Base-by-base conservation (phyloP, 2,329 filamentous ascomycete species). In the Fusarium verticillioides region DNA sequence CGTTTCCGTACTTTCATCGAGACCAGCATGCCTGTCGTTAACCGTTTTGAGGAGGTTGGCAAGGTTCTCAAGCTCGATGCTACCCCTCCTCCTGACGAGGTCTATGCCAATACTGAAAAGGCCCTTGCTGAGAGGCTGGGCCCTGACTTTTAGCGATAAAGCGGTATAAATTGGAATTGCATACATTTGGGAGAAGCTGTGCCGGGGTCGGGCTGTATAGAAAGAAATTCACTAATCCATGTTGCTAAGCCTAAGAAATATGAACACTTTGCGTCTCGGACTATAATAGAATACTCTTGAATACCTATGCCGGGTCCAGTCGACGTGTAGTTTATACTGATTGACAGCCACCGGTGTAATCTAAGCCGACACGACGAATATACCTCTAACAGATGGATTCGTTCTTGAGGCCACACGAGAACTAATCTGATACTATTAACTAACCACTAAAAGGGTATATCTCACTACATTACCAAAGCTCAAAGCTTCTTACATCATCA, bases 11-110 rank as follows among this genome's bases (percentile, higher is more conserved):
- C 93, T 8, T 99, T 98, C 81, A 86, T 97, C 78, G 95, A 98
- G 84, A 97, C 95, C 5, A 97, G 94, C 84, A 98, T 98, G 96
- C 96, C 96, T 32, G 96, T 98, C 52, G 94, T 99, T 61, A 89
- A 97, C 77, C 90, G 94, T 81, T 98, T 93, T 82, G 91, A 92
- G 79, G 86, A 87, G 78, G 87, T 95, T 84, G 91, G 89, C 77
- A 91, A 92, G 80, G 94, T 98, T 21, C 89, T 97, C 81, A 93
- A 91, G 85, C 88, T 98, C 49, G 87, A 92, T 77, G 94, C 95
- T 36, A 92, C 91, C 32, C 88, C 89, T 47, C 78, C 84, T 12
- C 91, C 94, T 5, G 91, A 94, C 34, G 87, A 81, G 34, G 90
- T 92, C 54, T 90, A 88, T 78, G 80, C 81, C 73, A 85, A 83